Evolutionary conservation across 129 eudicot genomes (phyloP).

Genomic region (Arctium minus): DNA sequence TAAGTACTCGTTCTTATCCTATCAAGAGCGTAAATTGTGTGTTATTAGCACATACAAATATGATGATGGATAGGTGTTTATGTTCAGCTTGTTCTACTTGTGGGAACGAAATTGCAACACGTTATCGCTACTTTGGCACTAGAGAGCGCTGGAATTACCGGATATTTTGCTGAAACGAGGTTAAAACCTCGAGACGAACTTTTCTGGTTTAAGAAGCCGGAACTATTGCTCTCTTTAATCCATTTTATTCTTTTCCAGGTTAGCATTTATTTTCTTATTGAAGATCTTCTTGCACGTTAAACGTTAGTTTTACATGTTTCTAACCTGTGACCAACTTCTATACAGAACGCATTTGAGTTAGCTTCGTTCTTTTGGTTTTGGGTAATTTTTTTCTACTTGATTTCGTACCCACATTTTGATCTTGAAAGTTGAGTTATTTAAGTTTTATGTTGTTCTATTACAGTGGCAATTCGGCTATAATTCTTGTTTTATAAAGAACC

Average conservation of each 20-base stretch:
- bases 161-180: conserved; percentile 54
- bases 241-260: conserved; percentile 99
- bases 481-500: conserved; percentile 92
- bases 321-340: conserved; percentile 9
- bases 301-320: neutral
- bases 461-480: conserved; percentile 98
- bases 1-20: conserved; percentile 38
- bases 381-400: conserved; percentile 46
- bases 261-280: neutral
- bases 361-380: conserved; percentile 99
- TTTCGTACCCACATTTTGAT: neutral
- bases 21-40: neutral
- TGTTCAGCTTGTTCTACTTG: conserved; percentile 81
- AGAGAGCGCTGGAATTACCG: conserved; percentile 86
- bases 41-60: no score
- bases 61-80: neutral
- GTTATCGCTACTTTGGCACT: conserved; percentile 90
- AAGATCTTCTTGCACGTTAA: neutral
- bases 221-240: conserved; percentile 66
- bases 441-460: conserved; percentile 11
- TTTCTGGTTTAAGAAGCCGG: conserved; percentile 96
- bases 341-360: conserved; percentile 97
- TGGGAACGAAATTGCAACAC: conserved; percentile 92
- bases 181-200: conserved; percentile 94
- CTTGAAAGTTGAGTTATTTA: neutral